Percentiles rank a stretch among this genome's conserved stretches.
These are phyloP conservation scores for Ceratorhiza oryzae-sativae DNA, from an alignment of 1,284 basidiomycete genomes.

Conservation along the genomic window DNA sequence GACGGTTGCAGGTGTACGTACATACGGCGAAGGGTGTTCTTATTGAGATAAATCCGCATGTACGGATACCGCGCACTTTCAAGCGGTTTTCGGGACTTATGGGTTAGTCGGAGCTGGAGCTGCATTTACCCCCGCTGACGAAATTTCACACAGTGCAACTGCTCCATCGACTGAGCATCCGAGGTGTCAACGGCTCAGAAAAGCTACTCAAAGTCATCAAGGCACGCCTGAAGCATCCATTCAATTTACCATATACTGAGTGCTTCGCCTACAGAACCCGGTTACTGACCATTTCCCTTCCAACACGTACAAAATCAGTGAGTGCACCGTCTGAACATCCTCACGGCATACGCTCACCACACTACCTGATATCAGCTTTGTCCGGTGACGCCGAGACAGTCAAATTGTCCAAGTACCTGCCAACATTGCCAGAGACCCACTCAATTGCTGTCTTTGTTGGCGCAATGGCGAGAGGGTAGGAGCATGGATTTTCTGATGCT, in stretches of 20 bases:
- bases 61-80: slow-evolving; percentile 97
- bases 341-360: background rate
- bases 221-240: slow-evolving; percentile 52
- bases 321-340: slow-evolving; percentile 49
- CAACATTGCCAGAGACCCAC: slow-evolving; percentile 83
- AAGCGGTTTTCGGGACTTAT: slow-evolving; percentile 98
- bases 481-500: background rate
- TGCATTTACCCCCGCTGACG: background rate
- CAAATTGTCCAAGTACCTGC: slow-evolving; percentile 83
- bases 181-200: slow-evolving; percentile 95
- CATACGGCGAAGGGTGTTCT: slow-evolving; percentile 96
- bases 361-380: slow-evolving; percentile 63
- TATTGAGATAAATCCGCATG: slow-evolving; percentile 98
- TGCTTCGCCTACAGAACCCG: slow-evolving; percentile 71
- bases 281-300: slow-evolving; percentile 94
- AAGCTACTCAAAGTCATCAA: slow-evolving; percentile 98
- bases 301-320: slow-evolving; percentile 95
- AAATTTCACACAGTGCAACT: slow-evolving; percentile 78
- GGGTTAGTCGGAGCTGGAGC: slow-evolving; percentile 66
- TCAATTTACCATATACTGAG: background rate
- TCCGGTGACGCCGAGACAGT: slow-evolving; percentile 90
- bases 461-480: slow-evolving; percentile 89
- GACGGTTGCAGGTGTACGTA: slow-evolving; percentile 96
- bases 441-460: slow-evolving; percentile 96
- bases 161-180: slow-evolving; percentile 93